Conservation (phyloP, 441 rosid species). For the Pelargonium exstipulatum region DNA sequence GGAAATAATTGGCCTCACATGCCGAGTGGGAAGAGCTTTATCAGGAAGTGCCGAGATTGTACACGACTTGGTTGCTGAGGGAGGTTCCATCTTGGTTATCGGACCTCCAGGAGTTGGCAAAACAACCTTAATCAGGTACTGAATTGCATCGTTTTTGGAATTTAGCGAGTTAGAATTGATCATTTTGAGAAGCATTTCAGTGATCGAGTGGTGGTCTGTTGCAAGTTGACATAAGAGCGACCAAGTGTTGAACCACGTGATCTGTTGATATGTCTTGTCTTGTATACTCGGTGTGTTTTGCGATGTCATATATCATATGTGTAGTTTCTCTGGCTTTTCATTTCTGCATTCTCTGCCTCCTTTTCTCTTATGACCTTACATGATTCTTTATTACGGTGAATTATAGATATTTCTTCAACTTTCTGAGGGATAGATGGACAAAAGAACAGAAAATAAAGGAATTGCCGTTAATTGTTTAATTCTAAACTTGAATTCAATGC, state of each 20-base stretch:
- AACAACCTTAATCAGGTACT: conserved; percentile 87
- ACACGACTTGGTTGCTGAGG: conserved; percentile 71
- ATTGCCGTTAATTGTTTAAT: neutral
- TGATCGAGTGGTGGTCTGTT: neutral
- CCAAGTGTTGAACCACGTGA: neutral
- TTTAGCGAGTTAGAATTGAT: conserved; percentile 2
- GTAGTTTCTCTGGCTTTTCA: neutral
- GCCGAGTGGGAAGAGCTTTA: conserved; percentile 86
- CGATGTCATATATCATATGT: neutral
- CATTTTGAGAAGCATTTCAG: conserved; percentile 5
- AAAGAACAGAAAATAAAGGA: neutral
- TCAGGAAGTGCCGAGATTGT: conserved; percentile 83
- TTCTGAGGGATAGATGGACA: neutral
- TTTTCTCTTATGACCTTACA: neutral
- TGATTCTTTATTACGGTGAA: neutral
- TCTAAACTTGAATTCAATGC: neutral
- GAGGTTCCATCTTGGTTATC: conserved; percentile 84
- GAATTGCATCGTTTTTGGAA: conserved; percentile 6
- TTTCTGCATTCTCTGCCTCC: neutral
- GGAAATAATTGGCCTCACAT: conserved; percentile 85
- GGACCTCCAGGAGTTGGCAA: conserved; percentile 97
- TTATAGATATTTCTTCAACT: conserved; percentile 2
- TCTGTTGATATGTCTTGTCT: neutral
- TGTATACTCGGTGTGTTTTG: neutral
- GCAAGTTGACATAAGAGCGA: neutral